Conservation (phyloP, 495 filamentous ascomycete species). For the Oidiodendron maius region DNA sequence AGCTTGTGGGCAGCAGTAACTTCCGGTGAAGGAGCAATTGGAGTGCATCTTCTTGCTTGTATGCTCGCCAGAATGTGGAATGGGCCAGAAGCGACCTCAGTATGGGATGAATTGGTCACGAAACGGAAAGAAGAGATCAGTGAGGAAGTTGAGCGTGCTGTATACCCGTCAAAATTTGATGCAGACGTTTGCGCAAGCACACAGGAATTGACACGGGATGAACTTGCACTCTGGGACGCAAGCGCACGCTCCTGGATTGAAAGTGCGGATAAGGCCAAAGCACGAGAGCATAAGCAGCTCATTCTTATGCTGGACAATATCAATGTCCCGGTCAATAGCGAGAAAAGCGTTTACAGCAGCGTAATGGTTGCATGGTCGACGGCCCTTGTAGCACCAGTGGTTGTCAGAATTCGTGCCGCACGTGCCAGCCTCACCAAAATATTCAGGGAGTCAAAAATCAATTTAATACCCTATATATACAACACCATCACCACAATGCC, state of each 20-base stretch:
- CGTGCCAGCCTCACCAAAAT: background rate
- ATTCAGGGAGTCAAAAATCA: background rate
- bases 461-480: slow-evolving; percentile 1
- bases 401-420: no score
- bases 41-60: slow-evolving; percentile 32
- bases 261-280: background rate
- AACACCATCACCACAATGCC: background rate
- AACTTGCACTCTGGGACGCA: background rate
- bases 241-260: background rate
- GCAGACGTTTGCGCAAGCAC: background rate
- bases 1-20: slow-evolving; percentile 37
- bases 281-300: background rate
- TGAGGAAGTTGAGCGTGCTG: background rate
- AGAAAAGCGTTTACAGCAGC: background rate
- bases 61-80: slow-evolving; percentile 30
- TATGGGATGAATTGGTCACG: slow-evolving; percentile 27
- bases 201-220: background rate
- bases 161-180: background rate
- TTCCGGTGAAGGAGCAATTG: slow-evolving; percentile 26
- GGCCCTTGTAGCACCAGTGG: no score
- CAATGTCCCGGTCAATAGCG: background rate
- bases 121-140: slow-evolving; percentile 14
- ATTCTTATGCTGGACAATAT: background rate
- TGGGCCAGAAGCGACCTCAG: slow-evolving; percentile 27
- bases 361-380: background rate